Evolutionary conservation across 2,329 filamentous ascomycete genomes (phyloP).

Genomic region (Aspergillus sp.): DNA sequence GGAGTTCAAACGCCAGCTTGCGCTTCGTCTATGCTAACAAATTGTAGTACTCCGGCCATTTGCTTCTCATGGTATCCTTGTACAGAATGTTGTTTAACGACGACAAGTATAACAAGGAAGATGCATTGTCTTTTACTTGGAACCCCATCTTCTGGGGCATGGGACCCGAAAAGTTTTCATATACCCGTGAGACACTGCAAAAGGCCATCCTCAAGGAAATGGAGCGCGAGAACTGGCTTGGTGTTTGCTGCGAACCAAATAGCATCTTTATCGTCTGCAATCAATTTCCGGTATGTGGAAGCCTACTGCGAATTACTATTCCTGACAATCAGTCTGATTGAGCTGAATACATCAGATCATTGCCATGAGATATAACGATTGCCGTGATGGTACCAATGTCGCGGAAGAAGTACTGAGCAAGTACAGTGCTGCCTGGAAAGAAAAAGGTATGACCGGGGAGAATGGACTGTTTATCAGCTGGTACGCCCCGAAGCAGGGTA

Average conservation of each 20-base stretch:
- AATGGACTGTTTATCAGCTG: conserved; percentile 33
- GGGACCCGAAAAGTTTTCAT: conserved; percentile 41
- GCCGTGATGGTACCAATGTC: conserved; percentile 39
- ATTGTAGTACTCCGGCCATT: conserved; percentile 41
- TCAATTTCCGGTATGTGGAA: conserved; percentile 45
- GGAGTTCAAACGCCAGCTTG: too few species aligned
- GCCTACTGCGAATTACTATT: too few species aligned
- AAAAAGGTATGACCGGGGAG: conserved; percentile 34
- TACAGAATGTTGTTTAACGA: conserved; percentile 51
- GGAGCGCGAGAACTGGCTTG: conserved; percentile 45
- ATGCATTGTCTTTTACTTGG: conserved; percentile 43
- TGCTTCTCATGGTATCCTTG: conserved; percentile 46
- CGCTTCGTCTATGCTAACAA: too few species aligned
- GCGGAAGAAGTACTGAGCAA: conserved; percentile 36
- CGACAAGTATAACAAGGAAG: conserved; percentile 42
- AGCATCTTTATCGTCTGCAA: conserved; percentile 41
- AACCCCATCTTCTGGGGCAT: conserved; percentile 46
- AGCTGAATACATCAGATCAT: conserved; percentile 30
- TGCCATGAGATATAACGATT: conserved; percentile 44
- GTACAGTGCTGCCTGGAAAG: conserved; percentile 41
- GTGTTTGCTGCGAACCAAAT: conserved; percentile 52
- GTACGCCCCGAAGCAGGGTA: conserved; percentile 34
- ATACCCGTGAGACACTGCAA: conserved; percentile 40
- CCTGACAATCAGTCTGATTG: too few species aligned
- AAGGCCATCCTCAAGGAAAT: conserved; percentile 43